Base-by-base conservation (phyloP, 192 early-diverging fungal species). In the Piromyces finnis region DNA sequence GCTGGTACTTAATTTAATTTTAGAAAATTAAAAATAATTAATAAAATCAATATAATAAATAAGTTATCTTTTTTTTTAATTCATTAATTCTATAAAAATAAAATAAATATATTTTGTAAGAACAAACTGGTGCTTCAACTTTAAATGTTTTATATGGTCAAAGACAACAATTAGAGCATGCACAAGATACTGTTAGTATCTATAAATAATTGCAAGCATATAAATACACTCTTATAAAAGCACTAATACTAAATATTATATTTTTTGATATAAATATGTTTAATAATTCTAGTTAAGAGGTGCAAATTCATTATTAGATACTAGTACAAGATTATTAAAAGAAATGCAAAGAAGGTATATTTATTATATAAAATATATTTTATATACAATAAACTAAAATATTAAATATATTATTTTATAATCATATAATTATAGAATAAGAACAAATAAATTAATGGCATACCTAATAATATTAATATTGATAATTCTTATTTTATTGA, bases 141-240 rank as follows among this genome's bases (percentile, higher is more conserved):
- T 85, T 99, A 79, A 89, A 90, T 18, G 92, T 92, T 80, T 83
- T 98, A 82, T 88, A 94, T 79, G 87, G 92, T 30, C 97, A 99
- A 84, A 83, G 97, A 36, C 94, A 99, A 84, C 95, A 96, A 80
- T 95, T 99, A 82, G 82, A 93, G 29, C 86, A 92, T 78, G 94
- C 95, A 29, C 87, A 93, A 81, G 93, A 97, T 87, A 91, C 91
- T 12, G 92, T 95, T 89, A 80, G 86, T 85, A 32, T 16, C 30
- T 32, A 68, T 78, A 81, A 68, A 30, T 77, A 28, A 77, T 27
- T 82, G 29, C 77, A 11, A 12, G 0, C 3, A 39, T 18, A n/a
- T 27, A 13, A 36, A 15, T 3, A 79, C 22, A 22, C 17, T 30
- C 28, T 81, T 22, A 22, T 22, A 22, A 51, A 51, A 1, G 26